Percentiles rank a stretch among this genome's conserved stretches.
phyloP scores from a whole-genome alignment of 2,329 filamentous ascomycete genomes.

The Cladophialophora carrionii region DNA sequence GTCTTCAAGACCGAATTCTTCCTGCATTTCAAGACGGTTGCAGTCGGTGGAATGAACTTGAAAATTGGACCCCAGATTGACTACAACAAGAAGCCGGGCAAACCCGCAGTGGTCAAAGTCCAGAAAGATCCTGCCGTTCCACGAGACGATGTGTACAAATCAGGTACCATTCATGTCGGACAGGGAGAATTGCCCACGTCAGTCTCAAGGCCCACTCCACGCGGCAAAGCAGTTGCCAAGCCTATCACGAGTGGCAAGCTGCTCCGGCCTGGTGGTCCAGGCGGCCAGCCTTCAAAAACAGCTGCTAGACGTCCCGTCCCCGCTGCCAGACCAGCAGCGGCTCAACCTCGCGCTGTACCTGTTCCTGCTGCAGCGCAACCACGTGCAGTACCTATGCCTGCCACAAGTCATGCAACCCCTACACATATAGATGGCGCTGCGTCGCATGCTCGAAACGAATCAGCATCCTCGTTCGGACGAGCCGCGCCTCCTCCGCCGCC shows the following conservation, averaged over 20 bases:
- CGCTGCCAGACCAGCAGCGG: constrained; percentile 43
- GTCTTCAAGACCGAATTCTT: constrained; percentile 97
- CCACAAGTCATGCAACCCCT: constrained; percentile 50
- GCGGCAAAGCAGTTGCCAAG: constrained; percentile 81
- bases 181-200: constrained; percentile 83
- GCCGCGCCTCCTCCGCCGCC: constrained; percentile 60
- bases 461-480: constrained; percentile 54
- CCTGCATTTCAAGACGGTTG: constrained; percentile 80
- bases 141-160: constrained; percentile 87
- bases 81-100: constrained; percentile 97
- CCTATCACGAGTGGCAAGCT: constrained; percentile 93
- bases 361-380: constrained; percentile 11
- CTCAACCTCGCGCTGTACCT: constrained; percentile 14
- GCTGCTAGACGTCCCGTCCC: constrained; percentile 41
- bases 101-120: constrained; percentile 84
- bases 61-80: constrained; percentile 84
- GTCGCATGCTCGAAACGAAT: constrained; percentile 60
- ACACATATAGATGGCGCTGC: constrained; percentile 46
- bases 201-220: constrained; percentile 79
- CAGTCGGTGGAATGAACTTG: constrained; percentile 78
- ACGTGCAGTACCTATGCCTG: constrained; percentile 19
- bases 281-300: constrained; percentile 72
- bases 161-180: constrained; percentile 82
- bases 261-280: constrained; percentile 85
- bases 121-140: constrained; percentile 79